Evolutionary conservation across 176 grass and related monocot genomes (phyloP).

Genomic region (Triticum aestivum): IWGSC_CS_RefSeq_v2.1 NC_057797.1:141472494-141472993

Average conservation of each 20-base stretch:
- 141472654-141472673: background rate
- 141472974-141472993: slow-evolving; percentile 68
- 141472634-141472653: background rate
- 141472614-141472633: slow-evolving; percentile 28
- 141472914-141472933: slow-evolving; percentile 52
- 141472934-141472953: slow-evolving; percentile 61
- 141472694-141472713: background rate
- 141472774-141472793: slow-evolving; percentile 10
- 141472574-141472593: slow-evolving; percentile 66
- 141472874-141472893: slow-evolving; percentile 43
- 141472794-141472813: slow-evolving; percentile 45
- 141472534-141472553: slow-evolving; percentile 46
- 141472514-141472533: slow-evolving; percentile 48
- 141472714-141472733: slow-evolving; percentile 54
- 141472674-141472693: background rate
- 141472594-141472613: slow-evolving; percentile 45
- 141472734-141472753: slow-evolving; percentile 55
- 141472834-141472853: slow-evolving; percentile 22
- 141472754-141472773: slow-evolving; percentile 44
- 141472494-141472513: slow-evolving; percentile 66
- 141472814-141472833: slow-evolving; percentile 55
- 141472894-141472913: slow-evolving; percentile 9
- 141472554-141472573: slow-evolving; percentile 24
- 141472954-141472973: slow-evolving; percentile 67
- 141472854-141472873: slow-evolving; percentile 24